phyloP scores from a whole-genome alignment of 129 eudicot species.

The Tanacetum coccineum region DNA sequence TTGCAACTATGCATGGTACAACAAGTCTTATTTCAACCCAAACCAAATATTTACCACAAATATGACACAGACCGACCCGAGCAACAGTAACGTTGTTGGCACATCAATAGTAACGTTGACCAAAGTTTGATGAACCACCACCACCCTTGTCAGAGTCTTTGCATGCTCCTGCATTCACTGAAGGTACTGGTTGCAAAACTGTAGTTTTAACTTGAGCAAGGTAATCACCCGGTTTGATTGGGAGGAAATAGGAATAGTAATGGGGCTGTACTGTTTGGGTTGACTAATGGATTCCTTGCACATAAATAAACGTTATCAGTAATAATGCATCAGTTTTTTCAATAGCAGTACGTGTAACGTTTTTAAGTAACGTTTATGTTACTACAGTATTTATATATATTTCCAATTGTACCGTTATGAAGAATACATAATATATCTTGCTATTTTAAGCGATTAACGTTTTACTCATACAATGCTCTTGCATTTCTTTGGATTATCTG shows the following conservation, averaged over 20 bases:
- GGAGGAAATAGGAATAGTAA: slow-evolving; percentile 17
- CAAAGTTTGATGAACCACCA: slow-evolving; percentile 13
- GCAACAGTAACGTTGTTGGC: slow-evolving; percentile 24
- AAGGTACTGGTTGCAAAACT: slow-evolving; percentile 34
- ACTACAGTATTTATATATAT: too few relatives aligned
- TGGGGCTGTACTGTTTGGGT: slow-evolving; percentile 18
- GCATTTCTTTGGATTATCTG: too few relatives aligned
- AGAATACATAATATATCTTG: not conserved
- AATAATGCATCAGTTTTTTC: too few relatives aligned
- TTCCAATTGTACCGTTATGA: too few relatives aligned
- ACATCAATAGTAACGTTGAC: slow-evolving; percentile 16
- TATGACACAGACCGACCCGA: slow-evolving; percentile 17
- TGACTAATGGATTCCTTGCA: slow-evolving; percentile 57
- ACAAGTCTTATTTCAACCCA: not conserved
- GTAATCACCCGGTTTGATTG: slow-evolving; percentile 40
- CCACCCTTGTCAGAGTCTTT: not conserved
- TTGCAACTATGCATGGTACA: too few relatives aligned
- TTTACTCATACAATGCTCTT: too few relatives aligned
- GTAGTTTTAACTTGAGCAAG: slow-evolving; percentile 13
- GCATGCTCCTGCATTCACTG: slow-evolving; percentile 27
- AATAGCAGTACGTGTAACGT: too few relatives aligned
- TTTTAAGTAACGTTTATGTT: too few relatives aligned
- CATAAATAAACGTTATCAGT: not conserved
- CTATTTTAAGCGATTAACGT: too few relatives aligned
- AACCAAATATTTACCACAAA: slow-evolving; percentile 5